Percentiles rank a stretch among this genome's conserved stretches.
These are phyloP conservation scores for Coemansia biformis DNA, from an alignment of 192 early-diverging fungal species.

Conservation along the genomic window DNA sequence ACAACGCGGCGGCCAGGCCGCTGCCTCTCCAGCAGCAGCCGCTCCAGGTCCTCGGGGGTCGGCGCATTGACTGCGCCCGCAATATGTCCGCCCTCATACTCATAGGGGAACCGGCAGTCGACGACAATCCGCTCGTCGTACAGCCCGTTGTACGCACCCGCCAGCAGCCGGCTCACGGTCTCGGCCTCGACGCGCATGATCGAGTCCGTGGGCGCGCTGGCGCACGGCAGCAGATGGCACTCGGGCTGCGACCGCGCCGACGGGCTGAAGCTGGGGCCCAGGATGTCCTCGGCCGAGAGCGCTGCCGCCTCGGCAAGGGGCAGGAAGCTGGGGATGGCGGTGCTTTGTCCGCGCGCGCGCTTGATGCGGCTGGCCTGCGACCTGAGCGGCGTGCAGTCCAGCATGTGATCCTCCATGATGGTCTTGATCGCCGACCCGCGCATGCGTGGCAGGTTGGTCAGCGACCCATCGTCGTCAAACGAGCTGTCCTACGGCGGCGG, in stretches of 20 bases:
- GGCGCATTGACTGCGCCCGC: constrained; percentile 65
- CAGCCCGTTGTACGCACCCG: constrained; percentile 55
- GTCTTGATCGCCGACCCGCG: constrained; percentile 9
- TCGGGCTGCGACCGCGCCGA: constrained; percentile 38
- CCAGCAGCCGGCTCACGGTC: constrained; percentile 60
- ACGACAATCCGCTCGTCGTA: constrained; percentile 65
- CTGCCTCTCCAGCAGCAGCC: constrained; percentile 54
- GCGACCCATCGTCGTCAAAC: constrained; percentile 36
- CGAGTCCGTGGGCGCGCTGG: constrained; percentile 52
- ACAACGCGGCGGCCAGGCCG: constrained; percentile 49
- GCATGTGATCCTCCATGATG: constrained; percentile 14
- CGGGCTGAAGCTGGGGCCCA: constrained; percentile 21
- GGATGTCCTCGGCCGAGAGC: neutral
- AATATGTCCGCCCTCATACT: constrained; percentile 84
- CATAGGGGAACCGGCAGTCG: constrained; percentile 85
- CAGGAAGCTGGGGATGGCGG: constrained; percentile 15
- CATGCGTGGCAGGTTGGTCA: constrained; percentile 30
- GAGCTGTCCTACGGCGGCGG: constrained; percentile 24
- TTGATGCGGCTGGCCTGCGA: constrained; percentile 16
- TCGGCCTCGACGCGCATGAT: constrained; percentile 58
- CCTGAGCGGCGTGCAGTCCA: constrained; percentile 20
- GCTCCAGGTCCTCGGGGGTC: constrained; percentile 55
- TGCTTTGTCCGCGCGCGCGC: constrained; percentile 30
- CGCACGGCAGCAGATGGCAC: constrained; percentile 54
- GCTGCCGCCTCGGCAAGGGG: constrained; percentile 9